These are phyloP conservation scores for Chloroidium sp. DNA, from an alignment of 163 green algal species.

Conservation along the genomic window DNA sequence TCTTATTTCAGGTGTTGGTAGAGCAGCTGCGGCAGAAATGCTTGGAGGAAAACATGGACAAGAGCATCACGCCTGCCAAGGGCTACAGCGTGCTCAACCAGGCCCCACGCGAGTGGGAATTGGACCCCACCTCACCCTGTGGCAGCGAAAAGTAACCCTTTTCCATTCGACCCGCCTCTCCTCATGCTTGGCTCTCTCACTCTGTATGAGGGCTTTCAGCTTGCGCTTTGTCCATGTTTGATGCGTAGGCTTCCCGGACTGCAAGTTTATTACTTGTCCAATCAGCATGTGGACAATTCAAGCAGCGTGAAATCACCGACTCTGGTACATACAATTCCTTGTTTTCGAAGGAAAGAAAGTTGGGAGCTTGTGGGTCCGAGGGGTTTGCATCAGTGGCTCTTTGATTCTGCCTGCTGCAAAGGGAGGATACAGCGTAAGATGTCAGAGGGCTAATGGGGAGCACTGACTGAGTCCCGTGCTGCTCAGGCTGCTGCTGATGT, in stretches of 20 bases:
- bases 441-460: neutral
- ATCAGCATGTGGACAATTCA: too few species aligned
- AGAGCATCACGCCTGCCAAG: conserved; percentile 1
- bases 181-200: too few species aligned
- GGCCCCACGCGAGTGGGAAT: conserved; percentile 47
- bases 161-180: too few species aligned
- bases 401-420: too few species aligned
- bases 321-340: too few species aligned
- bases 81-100: conserved; percentile 55
- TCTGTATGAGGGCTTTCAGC: too few species aligned
- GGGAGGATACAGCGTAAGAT: too few species aligned
- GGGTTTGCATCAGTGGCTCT: neutral
- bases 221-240: too few species aligned
- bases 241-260: too few species aligned
- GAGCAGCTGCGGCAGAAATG: conserved; percentile 62
- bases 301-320: too few species aligned
- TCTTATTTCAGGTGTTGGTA: conserved; percentile 39
- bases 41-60: conserved; percentile 39
- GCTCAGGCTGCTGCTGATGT: conserved; percentile 84
- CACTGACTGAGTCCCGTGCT: neutral
- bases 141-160: conserved; percentile 38
- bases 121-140: conserved; percentile 54
- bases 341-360: too few species aligned
- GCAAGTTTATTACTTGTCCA: too few species aligned
- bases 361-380: conserved; percentile 7